Base-by-base conservation (phyloP, 352 stramenopile species). In the Globisporangium radiosum region DNA sequence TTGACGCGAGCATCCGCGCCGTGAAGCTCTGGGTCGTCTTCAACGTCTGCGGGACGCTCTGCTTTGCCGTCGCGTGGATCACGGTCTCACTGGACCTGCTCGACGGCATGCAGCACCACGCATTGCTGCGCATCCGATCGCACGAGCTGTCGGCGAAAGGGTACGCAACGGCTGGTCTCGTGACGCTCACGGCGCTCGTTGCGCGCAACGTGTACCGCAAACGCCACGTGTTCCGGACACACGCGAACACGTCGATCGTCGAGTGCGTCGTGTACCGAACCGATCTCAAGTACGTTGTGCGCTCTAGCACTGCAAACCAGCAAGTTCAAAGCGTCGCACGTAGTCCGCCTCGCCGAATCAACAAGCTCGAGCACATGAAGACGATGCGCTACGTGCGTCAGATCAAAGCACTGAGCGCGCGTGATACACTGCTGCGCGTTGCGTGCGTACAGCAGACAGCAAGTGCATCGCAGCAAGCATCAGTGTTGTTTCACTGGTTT, bases 151-250 rank as follows among this genome's bases (percentile, higher is more conserved):
- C 56, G 3, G 56, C 51, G 4, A 59, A 53, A 36, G 55, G 25
- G 25, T 59, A 52, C n/a, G 57, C 47, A 15, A 47, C 54, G 4
- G 64, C 40, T 13, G 62, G 52, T 4, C 15, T 68, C 7, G 40
- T 59, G 13, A 68, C 53, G 2, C 19, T 68, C n/a, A 54, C 60
- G 0, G 62, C 58, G 14, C 45, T 57, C 8, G 13, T 68, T 4
- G 52, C 43, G 4, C 62, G 62, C 52, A 64, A 64, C 17, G 58
- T 64, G 11, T 65, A 60, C 7, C 51, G 57, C 9, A 64, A 54
- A 36, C 50, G 52, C 36, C 38, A 54, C 19, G 25, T 52, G 5
- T 25, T 66, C 4, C 48, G 36, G 13, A 36, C 38, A 11, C 36
- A 49, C 5, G 17, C 15, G 1, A 47, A 59, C 38, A n/a, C 19